A percentile compares a stretch with the other conserved stretches of the same genome.
Conservation (phyloP, 1,284 basidiomycete genomes). For the Lignosus rhinocerotis region DNA sequence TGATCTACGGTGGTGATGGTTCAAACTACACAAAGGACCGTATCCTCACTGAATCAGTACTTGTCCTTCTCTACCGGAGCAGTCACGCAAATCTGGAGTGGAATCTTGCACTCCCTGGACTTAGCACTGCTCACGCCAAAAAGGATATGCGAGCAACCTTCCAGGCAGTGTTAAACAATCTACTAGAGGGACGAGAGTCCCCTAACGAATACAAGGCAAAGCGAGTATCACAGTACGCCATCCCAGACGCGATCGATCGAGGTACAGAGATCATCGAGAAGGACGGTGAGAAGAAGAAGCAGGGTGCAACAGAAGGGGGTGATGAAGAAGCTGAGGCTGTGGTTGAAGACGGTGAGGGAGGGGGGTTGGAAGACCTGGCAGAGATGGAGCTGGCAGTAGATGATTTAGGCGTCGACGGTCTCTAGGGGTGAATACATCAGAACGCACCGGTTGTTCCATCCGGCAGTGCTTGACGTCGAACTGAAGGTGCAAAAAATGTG, state of each 20-base stretch:
- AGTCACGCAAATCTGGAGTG: constrained; percentile 10
- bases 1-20: constrained; percentile 5
- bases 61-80: constrained; percentile 15
- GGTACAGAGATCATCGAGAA: not conserved
- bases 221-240: not conserved
- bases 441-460: not conserved
- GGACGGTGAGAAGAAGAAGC: not conserved
- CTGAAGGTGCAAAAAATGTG: not conserved
- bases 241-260: not conserved
- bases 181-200: not conserved
- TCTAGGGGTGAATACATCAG: not conserved
- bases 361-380: not conserved
- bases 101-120: constrained; percentile 7
- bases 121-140: constrained; percentile 1
- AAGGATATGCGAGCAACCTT: constrained; percentile 16
- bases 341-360: not conserved
- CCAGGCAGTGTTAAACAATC: not conserved
- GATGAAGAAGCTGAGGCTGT: not conserved
- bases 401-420: not conserved
- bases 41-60: constrained; percentile 14
- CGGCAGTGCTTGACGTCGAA: not conserved
- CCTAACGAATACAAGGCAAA: not conserved
- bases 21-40: constrained; percentile 17
- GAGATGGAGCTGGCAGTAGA: not conserved
- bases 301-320: not conserved